These are phyloP conservation scores for Kodamaea laetipori DNA, from an alignment of 805 yeast species.

Conservation along the genomic window DNA sequence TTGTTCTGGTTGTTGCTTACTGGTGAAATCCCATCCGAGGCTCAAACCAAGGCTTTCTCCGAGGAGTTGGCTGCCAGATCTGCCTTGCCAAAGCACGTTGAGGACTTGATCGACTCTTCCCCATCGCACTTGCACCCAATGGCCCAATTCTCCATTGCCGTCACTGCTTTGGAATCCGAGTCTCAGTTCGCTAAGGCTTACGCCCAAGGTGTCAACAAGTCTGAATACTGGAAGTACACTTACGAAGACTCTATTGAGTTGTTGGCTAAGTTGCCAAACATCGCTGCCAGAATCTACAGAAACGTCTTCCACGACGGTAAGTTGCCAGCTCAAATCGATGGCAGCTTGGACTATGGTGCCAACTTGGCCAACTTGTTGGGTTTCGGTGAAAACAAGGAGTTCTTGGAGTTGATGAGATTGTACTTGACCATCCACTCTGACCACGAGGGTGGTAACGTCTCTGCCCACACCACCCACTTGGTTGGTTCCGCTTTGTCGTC, in stretches of 20 bases:
- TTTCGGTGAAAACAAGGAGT: constrained; percentile 55
- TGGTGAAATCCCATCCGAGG: constrained; percentile 66
- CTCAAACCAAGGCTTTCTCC: constrained; percentile 57
- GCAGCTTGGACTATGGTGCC: constrained; percentile 67
- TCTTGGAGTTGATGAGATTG: constrained; percentile 69
- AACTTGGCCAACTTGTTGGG: constrained; percentile 70
- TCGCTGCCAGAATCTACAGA: constrained; percentile 75
- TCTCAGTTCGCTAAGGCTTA: constrained; percentile 73
- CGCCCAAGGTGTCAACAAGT: constrained; percentile 66
- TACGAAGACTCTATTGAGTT: constrained; percentile 71
- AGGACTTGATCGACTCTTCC: constrained; percentile 58
- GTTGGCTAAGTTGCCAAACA: constrained; percentile 71
- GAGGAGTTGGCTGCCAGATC: constrained; percentile 66
- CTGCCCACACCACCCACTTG: constrained; percentile 79
- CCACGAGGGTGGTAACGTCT: constrained; percentile 84
- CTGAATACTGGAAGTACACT: constrained; percentile 73
- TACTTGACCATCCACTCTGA: constrained; percentile 77
- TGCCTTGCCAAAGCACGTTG: constrained; percentile 64
- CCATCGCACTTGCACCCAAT: constrained; percentile 78
- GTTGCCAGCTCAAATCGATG: constrained; percentile 53
- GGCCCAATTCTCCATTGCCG: constrained; percentile 80
- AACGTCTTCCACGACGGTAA: constrained; percentile 59
- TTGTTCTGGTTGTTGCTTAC: constrained; percentile 79
- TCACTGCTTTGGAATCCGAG: constrained; percentile 70
- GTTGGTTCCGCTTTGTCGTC: constrained; percentile 82